Base-by-base conservation (phyloP, 768 basidiomycete species). In the Boletus rufocinnamomeus region DNA sequence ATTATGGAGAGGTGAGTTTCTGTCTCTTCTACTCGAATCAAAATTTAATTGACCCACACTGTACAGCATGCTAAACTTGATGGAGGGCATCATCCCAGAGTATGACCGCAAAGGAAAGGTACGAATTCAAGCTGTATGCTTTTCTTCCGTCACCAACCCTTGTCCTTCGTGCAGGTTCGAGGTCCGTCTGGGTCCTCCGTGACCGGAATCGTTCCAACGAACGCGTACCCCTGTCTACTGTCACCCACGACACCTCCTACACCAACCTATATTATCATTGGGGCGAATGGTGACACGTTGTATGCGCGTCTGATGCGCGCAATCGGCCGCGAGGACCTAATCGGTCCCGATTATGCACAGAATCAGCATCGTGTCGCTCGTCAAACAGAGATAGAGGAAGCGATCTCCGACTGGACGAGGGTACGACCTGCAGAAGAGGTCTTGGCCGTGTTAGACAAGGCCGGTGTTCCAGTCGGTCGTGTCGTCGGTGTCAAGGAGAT, bases 51-150 rank as follows among this genome's bases (percentile, higher is more conserved):
- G 48, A 50, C 34, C 46, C 19, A 17, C 25, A 6, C 54, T 16
- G 46, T 27, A 37, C 11, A 89, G 87, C 64, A 88, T 89, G 87
- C 72, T 89, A 5, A 89, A 88, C 65, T 72, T 88, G 49, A 89
- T 88, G 88, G 88, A 89, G 64, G 87, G 88, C 3, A 83, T 89
- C 58, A 84, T 88, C 49, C 88, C 88, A 13, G 88, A 87, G 70
- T 88, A 86, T 56, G 86, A 88, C 67, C 83, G 87, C 53, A 88
- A 86, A 68, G 82, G 82, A 56, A 86, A 85, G 73, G 86, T 85
- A 61, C 44, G 68, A 16, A 6, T 32, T 44, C 40, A 27, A 37
- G 21, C 25, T n/a, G 9, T 30, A 13, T 16, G 37, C 10, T 9
- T 6, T 56, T 45, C 49, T 41, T 43, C 25, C n/a, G n/a, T 46